These are phyloP conservation scores for Colletotrichum aenigma DNA, from an alignment of 2,329 filamentous ascomycete species.

Conservation along the genomic window DNA sequence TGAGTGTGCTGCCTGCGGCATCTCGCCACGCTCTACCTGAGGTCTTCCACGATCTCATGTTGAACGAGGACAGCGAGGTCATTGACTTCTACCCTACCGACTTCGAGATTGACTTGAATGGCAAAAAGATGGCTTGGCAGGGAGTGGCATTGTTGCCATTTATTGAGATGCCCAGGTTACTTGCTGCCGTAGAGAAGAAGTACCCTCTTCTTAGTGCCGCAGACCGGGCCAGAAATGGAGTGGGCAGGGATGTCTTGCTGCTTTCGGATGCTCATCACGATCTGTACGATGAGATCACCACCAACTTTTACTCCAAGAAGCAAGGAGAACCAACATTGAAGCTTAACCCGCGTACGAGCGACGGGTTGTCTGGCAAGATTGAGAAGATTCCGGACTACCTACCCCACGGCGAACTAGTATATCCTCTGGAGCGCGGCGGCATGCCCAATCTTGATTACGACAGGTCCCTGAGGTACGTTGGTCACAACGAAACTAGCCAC, in stretches of 20 bases:
- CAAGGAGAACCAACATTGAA: constrained; percentile 69
- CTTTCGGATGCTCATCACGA: constrained; percentile 80
- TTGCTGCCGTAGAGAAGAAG: constrained; percentile 81
- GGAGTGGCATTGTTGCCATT: constrained; percentile 93
- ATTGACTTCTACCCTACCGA: constrained; percentile 98
- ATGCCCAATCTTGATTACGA: constrained; percentile 85
- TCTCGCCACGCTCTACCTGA: constrained; percentile 90
- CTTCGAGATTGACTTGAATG: constrained; percentile 92
- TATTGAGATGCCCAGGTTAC: constrained; percentile 87
- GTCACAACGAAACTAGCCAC: neutral
- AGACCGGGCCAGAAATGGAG: constrained; percentile 77
- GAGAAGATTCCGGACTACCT: constrained; percentile 85
- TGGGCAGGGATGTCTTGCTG: constrained; percentile 82
- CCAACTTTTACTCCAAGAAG: constrained; percentile 91
- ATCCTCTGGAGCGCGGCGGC: constrained; percentile 73
- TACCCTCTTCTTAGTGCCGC: constrained; percentile 81
- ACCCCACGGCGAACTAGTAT: constrained; percentile 80
- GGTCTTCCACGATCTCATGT: constrained; percentile 91
- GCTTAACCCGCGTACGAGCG: constrained; percentile 76
- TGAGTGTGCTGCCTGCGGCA: constrained; percentile 94
- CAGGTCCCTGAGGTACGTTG: constrained; percentile 77
- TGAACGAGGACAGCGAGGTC: constrained; percentile 84
- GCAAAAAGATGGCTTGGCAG: constrained; percentile 99
- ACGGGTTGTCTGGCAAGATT: constrained; percentile 79
- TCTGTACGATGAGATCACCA: constrained; percentile 83